phyloP scores from a whole-genome alignment of 306 rosid species.

The Luffa acutangula region DNA sequence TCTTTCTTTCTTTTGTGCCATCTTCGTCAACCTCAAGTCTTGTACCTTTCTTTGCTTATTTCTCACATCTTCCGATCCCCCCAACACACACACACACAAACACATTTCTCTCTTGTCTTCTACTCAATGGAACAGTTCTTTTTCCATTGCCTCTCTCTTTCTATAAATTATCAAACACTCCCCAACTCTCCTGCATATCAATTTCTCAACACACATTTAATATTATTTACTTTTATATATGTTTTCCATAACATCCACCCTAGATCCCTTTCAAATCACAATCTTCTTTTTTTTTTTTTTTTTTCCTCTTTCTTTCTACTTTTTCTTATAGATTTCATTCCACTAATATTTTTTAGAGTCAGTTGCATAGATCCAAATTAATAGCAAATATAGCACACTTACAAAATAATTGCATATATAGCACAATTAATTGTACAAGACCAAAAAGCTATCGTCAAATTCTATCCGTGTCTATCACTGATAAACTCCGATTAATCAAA shows the following conservation, averaged over 20 bases:
- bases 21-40: neutral
- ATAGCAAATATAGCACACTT: no score
- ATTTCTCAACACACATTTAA: no score
- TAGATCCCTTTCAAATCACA: neutral
- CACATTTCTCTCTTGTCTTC: neutral
- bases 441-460: no score
- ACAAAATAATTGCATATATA: no score
- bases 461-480: no score
- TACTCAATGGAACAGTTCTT: neutral
- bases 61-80: neutral
- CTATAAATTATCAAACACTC: neutral
- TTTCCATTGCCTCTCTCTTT: conserved; percentile 5
- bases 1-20: neutral
- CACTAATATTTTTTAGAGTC: no score
- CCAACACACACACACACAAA: neutral
- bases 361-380: no score
- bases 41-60: neutral
- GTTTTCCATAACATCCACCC: neutral
- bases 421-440: no score
- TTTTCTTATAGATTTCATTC: no score
- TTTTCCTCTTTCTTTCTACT: no score
- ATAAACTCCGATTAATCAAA: no score
- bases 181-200: neutral
- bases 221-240: no score
- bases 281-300: neutral